Conservation (phyloP, 2,329 filamentous ascomycete genomes). For the Ophiostoma montium region DNA sequence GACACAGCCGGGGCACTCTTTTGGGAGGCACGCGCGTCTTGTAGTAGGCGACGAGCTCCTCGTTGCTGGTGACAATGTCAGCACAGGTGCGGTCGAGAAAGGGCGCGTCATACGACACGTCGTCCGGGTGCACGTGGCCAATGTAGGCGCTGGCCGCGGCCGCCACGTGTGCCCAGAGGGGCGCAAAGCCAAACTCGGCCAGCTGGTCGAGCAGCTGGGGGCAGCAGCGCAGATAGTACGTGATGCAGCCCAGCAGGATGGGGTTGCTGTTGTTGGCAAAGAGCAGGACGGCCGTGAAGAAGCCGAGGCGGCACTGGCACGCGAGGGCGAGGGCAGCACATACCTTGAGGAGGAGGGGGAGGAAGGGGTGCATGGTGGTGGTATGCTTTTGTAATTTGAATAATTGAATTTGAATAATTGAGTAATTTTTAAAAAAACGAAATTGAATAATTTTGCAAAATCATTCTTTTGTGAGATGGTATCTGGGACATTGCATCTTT, state of each 20-base stretch:
- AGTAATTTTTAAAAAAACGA: too few species aligned
- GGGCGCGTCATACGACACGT: not conserved
- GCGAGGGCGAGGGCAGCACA: not conserved
- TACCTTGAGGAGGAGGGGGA: not conserved
- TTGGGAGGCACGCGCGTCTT: not conserved
- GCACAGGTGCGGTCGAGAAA: not conserved
- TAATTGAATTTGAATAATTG: not conserved
- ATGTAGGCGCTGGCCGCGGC: not conserved
- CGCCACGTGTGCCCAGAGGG: not conserved
- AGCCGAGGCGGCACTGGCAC: not conserved
- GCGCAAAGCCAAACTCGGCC: not conserved
- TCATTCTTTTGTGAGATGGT: too few species aligned
- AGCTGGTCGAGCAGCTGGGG: not conserved
- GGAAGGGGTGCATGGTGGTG: not conserved
- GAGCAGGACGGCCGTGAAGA: not conserved
- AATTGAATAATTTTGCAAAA: too few species aligned
- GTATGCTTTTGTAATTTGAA: not conserved
- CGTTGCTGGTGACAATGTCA: not conserved
- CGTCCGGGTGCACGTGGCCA: not conserved
- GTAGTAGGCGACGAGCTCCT: not conserved
- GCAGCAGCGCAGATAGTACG: not conserved
- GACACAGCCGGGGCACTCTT: too few species aligned
- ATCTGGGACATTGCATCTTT: not conserved
- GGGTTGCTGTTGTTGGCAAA: not conserved
- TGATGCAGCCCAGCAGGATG: not conserved